A percentile compares a stretch with the other conserved stretches of the same genome.
Evolutionary conservation across 768 basidiomycete genomes (phyloP).

Genomic region (Holtermanniella nyarrowii): DNA sequence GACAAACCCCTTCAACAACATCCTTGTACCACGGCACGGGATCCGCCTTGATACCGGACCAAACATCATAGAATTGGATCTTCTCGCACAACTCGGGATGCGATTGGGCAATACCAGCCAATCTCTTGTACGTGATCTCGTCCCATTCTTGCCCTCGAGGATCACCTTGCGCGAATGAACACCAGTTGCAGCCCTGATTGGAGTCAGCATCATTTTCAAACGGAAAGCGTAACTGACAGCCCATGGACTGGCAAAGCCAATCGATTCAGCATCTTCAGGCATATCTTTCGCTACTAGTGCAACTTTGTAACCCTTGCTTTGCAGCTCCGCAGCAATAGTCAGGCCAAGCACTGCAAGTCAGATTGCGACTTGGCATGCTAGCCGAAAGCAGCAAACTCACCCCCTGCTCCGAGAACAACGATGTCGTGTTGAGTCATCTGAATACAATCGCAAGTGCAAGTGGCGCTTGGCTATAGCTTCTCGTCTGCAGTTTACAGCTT

Average conservation of each 20-base stretch:
- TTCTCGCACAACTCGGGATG: constrained; percentile 24
- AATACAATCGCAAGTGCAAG: background rate
- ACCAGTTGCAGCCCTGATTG: constrained; percentile 38
- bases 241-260: constrained; percentile 40
- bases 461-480: too few relatives aligned
- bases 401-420: constrained; percentile 28
- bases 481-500: too few relatives aligned
- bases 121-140: constrained; percentile 19
- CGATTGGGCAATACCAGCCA: constrained; percentile 19
- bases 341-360: constrained; percentile 36
- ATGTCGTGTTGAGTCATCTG: constrained; percentile 3
- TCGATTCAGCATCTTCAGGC: constrained; percentile 34
- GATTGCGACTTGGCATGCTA: too few relatives aligned
- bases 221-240: constrained; percentile 25
- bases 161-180: constrained; percentile 21
- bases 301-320: constrained; percentile 22
- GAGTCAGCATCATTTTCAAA: background rate
- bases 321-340: constrained; percentile 31
- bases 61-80: constrained; percentile 24
- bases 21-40: constrained; percentile 24
- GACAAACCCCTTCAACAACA: constrained; percentile 24
- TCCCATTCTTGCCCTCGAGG: constrained; percentile 16
- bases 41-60: constrained; percentile 9
- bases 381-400: constrained; percentile 10
- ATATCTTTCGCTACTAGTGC: constrained; percentile 38